Percentiles rank a stretch among this genome's conserved stretches.
phyloP scores from a whole-genome alignment of 2,329 filamentous ascomycete species.

The Purpureocillium lavendulum region DNA sequence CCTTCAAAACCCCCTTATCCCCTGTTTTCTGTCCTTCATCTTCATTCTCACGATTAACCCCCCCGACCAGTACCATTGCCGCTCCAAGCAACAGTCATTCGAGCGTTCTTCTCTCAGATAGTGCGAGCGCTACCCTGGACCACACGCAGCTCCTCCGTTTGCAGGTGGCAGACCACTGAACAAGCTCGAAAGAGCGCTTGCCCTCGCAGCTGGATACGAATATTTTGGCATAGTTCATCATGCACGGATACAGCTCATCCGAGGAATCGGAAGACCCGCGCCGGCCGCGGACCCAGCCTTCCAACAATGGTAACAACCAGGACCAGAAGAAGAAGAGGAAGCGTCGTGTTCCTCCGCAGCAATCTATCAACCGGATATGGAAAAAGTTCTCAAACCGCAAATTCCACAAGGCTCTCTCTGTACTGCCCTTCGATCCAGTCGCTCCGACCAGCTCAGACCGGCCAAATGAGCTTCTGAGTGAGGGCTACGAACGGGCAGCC shows the following conservation, averaged over 20 bases:
- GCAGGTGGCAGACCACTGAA: no score
- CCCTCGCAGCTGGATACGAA: no score
- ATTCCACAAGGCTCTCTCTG: constrained; percentile 56
- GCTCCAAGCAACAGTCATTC: no score
- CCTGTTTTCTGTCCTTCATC: no score
- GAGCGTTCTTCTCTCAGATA: no score
- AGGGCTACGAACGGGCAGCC: constrained; percentile 54
- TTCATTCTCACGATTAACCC: no score
- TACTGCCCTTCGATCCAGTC: constrained; percentile 57
- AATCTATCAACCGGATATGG: constrained; percentile 61
- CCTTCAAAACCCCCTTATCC: no score
- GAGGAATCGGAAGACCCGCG: constrained; percentile 40
- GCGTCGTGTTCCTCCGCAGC: constrained; percentile 53
- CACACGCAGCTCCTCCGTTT: no score
- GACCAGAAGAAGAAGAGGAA: constrained; percentile 48
- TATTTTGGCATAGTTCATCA: no score
- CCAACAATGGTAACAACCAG: constrained; percentile 21
- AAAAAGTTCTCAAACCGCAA: constrained; percentile 47
- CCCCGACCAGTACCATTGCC: no score
- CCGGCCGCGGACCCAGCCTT: constrained; percentile 24
- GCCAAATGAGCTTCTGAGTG: constrained; percentile 51
- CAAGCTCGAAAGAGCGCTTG: no score
- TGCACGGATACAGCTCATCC: constrained; percentile 41
- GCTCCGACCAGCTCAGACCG: constrained; percentile 39
- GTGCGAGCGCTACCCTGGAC: no score